Base-by-base conservation (phyloP, 129 eudicot genomes). In the Kitagawia praeruptora region DNA sequence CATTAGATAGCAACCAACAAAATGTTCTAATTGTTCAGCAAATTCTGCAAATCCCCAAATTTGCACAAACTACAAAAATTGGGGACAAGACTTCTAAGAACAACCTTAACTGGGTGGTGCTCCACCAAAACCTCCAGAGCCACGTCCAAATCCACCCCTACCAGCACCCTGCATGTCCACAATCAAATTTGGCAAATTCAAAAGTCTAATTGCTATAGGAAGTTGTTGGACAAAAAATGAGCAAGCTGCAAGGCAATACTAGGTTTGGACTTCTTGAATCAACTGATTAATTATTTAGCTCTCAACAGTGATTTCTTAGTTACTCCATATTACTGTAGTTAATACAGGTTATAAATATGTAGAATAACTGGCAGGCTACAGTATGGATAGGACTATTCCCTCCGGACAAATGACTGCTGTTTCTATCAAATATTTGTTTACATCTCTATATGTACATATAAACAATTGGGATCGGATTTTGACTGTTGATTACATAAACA, bases 131-230 rank as follows among this genome's bases (percentile, higher is more conserved):
- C 98, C 90, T 2, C 98, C 98, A 79, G 93, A 85, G 63, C 98
- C 98, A 80, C 98, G 96, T 18, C 98, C 98, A 84, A 88, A 95
- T 48, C 96, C 89, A 45, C 97, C 86, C 74, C 98, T 88, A 75
- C 98, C 91, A 23, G 93, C 93, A 48, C 93, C 98, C 89, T 80
- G 21, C 53, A 73, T 23, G 77, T 73, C 64, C 75, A 67, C n/a
- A 9, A 77, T 39, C 18, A 4, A 23, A n/a, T 5, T 70, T 70
- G 47, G 39, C 4, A 19, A 44, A 21, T 44, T 44, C 54, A 10
- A 73, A 42, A 12, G 47, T 46, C 31, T 28, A 4, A 73, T 23
- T 11, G 8, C 9, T 6, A 23, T n/a, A 73, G 14, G 10, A 18
- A 41, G 27, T 18, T 38, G 46, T 9, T 21, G 6, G 23, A 8